A percentile compares a stretch with the other conserved stretches of the same genome.
Evolutionary conservation across 2,329 filamentous ascomycete genomes (phyloP).

Genomic region (Exophiala oligosperma): DNA sequence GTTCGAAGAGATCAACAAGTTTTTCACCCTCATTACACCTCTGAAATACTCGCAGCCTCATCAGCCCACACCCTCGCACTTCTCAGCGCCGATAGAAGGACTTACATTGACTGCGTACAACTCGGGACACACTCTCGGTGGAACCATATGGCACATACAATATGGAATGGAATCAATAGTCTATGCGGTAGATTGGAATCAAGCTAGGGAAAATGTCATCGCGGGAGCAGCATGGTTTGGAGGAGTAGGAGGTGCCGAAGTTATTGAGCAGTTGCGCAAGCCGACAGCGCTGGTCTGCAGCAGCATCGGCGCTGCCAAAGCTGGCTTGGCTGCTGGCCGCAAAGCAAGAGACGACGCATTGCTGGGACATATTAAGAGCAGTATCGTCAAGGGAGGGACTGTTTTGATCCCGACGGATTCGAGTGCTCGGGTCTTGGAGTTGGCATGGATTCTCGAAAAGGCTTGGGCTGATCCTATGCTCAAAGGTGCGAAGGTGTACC

Average conservation of each 20-base stretch:
- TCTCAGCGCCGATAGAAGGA: conserved; percentile 84
- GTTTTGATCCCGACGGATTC: conserved; percentile 94
- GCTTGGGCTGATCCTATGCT: conserved; percentile 71
- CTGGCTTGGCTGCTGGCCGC: conserved; percentile 69
- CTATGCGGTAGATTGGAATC: conserved; percentile 97
- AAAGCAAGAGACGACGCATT: conserved; percentile 83
- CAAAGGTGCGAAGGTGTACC: conserved; percentile 63
- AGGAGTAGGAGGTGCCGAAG: conserved; percentile 78
- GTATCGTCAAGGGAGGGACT: conserved; percentile 79
- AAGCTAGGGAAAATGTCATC: conserved; percentile 92
- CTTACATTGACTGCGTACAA: conserved; percentile 96
- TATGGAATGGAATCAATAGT: conserved; percentile 96
- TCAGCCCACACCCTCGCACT: conserved; percentile 81
- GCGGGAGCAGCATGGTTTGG: conserved; percentile 92
- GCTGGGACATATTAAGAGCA: conserved; percentile 76
- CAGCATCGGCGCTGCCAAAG: conserved; percentile 73
- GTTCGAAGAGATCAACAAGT: conserved; percentile 83
- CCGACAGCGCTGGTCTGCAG: conserved; percentile 94
- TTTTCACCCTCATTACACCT: conserved; percentile 86
- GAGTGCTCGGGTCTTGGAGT: conserved; percentile 87
- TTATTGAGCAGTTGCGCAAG: conserved; percentile 89
- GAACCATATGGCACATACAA: conserved; percentile 98
- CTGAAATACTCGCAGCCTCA: conserved; percentile 97
- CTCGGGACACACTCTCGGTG: conserved; percentile 90
- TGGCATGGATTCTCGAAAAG: conserved; percentile 89